Percentiles rank a stretch among this genome's conserved stretches.
phyloP scores from a whole-genome alignment of 73 alveolate genomes.

The Paramecium bursaria region DNA sequence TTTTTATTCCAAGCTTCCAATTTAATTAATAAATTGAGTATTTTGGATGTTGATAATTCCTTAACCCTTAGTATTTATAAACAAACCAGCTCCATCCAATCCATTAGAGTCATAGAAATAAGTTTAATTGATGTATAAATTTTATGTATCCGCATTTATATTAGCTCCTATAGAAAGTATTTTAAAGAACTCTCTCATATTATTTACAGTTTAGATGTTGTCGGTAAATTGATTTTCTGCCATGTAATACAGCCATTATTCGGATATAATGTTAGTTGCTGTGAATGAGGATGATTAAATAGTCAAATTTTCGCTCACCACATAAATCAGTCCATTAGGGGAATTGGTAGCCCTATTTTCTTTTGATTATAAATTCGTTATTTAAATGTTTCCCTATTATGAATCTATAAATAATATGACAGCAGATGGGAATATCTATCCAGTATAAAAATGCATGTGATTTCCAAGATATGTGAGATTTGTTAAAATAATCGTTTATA shows the following conservation, averaged over 20 bases:
- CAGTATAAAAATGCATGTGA: conserved; percentile 32
- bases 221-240: background rate
- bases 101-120: conserved; percentile 10
- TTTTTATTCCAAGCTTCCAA: conserved; percentile 1
- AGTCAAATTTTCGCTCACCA: background rate
- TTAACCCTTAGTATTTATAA: background rate
- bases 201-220: background rate
- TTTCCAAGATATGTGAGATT: conserved; percentile 18
- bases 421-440: background rate
- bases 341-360: conserved; percentile 42
- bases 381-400: background rate
- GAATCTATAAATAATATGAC: conserved; percentile 17
- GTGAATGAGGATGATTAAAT: background rate
- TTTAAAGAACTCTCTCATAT: background rate
- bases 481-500: background rate
- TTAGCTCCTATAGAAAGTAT: conserved; percentile 17
- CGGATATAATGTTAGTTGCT: background rate
- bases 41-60: background rate
- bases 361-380: background rate
- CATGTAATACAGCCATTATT: background rate
- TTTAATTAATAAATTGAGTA: background rate
- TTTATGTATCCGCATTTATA: conserved; percentile 27
- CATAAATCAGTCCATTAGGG: background rate
- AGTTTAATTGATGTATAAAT: background rate
- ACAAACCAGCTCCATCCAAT: conserved; percentile 46